Percentiles rank a stretch among this genome's conserved stretches.
Evolutionary conservation across 352 stramenopile genomes (phyloP).

Genomic region (Plasmopara muralis): DNA sequence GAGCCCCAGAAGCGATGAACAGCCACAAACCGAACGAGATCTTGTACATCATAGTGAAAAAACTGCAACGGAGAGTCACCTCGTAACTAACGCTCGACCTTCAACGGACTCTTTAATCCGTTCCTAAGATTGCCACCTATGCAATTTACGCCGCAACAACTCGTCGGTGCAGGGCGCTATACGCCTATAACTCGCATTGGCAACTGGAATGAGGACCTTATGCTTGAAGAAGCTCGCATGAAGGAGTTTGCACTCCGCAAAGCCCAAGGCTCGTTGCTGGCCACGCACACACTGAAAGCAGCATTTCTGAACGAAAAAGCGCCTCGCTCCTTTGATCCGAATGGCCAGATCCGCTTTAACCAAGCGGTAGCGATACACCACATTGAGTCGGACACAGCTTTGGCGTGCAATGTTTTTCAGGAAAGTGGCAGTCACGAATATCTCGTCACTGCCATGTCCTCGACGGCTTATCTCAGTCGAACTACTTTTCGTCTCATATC

Average conservation of each 20-base stretch:
- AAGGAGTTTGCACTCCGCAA: constrained; percentile 81
- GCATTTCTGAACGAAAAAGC: constrained; percentile 67
- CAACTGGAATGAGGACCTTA: constrained; percentile 88
- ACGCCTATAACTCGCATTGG: constrained; percentile 73
- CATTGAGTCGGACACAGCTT: constrained; percentile 35
- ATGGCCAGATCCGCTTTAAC: constrained; percentile 40
- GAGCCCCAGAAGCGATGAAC: constrained; percentile 1
- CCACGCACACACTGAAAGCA: constrained; percentile 71
- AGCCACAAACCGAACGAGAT: constrained; percentile 17
- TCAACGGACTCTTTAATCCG: not conserved
- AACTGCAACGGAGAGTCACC: constrained; percentile 10
- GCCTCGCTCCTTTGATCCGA: constrained; percentile 41
- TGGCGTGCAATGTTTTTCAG: constrained; percentile 78
- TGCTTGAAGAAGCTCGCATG: constrained; percentile 82
- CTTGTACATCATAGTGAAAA: constrained; percentile 5
- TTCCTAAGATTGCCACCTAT: constrained; percentile 23
- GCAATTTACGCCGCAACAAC: constrained; percentile 88
- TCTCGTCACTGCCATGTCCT: constrained; percentile 31
- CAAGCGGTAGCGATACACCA: constrained; percentile 53
- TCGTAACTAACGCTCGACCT: constrained; percentile 22
- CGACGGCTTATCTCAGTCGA: constrained; percentile 28
- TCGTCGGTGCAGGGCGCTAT: constrained; percentile 78
- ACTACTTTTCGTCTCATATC: constrained; percentile 72
- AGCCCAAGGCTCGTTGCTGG: constrained; percentile 69
- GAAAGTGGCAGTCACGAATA: constrained; percentile 78